Evolutionary conservation across 805 yeast species (phyloP), one percentile per base, ranked within the genome.

Genomic region (Saturnispora mendoncae): DNA sequence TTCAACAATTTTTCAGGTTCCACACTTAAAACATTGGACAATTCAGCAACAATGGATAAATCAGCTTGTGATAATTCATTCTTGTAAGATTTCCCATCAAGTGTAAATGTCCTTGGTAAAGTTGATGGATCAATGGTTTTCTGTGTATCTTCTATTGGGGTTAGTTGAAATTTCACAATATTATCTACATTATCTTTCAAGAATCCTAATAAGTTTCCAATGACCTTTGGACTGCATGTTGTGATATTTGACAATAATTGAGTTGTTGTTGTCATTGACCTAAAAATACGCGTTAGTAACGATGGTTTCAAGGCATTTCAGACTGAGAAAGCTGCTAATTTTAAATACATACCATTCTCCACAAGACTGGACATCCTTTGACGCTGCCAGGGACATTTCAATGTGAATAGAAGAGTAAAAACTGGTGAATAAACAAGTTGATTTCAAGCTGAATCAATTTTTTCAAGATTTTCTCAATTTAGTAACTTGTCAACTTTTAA

Each of bases 211-310:
- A 38, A 10, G 26, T 38, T 31, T 9, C 24, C 24, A 38, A 38
- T 18, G 4, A 25, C 41, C 4, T 38, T 24, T 12, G 33, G 33
- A 10, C 27, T 27, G 25, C 41, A 38, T 17, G 30, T 23, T 3
- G 26, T 18, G 13, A 38, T 30, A 23, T 38, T 38, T 13, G 29
- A n/a, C 23, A 36, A n/a, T 33, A 36, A 28, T 20, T 36, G 39
- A 17, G 14, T 23, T 6, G 14, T 14, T 20, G 28, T 28, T 36
- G 33, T 36, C 9, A 20, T 18, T 12, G 39, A 28, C 23, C 39
- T 36, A 17, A 4, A 23, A 6, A 9, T n/a, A 28, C 26, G 24
- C 25, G 39, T 36, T 36, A 36, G 39, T 36, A 36, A 14, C 8
- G 33, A 4, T 4, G 5, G 30, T 27, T 27, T n/a, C 13, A n/a